Evolutionary conservation across 257 asterid species (phyloP).

Genomic region (Salvia miltiorrhiza): DNA sequence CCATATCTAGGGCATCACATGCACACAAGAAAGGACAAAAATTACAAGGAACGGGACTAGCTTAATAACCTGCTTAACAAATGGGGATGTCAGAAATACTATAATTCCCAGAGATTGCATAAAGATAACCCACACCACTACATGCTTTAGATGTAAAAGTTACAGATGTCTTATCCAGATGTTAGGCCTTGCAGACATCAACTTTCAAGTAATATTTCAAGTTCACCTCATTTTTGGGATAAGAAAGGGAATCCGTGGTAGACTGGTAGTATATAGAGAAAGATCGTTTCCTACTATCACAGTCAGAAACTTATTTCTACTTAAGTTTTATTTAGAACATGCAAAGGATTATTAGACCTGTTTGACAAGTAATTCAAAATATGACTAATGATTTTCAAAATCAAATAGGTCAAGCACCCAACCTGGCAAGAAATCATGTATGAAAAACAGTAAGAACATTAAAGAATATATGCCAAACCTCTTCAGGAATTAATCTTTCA

Average conservation of each 20-base stretch:
- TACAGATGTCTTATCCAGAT: not conserved
- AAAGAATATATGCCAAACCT: slow-evolving; percentile 45
- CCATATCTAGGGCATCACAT: slow-evolving; percentile 3
- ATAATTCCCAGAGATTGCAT: slow-evolving; percentile 6
- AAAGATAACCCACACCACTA: not conserved
- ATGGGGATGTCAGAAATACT: not conserved
- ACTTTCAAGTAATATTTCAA: not conserved
- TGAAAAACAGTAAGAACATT: not conserved
- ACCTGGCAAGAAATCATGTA: slow-evolving; percentile 7
- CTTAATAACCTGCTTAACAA: not conserved
- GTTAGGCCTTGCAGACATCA: not conserved
- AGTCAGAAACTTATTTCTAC: not conserved
- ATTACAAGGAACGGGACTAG: not conserved
- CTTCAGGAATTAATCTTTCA: slow-evolving; percentile 77
- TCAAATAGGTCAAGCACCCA: slow-evolving; percentile 5
- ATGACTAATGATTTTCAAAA: not conserved
- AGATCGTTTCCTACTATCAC: slow-evolving; percentile 11
- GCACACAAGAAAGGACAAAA: slow-evolving; percentile 6
- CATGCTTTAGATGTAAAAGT: not conserved
- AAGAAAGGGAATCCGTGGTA: not conserved
- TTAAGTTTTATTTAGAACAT: not conserved
- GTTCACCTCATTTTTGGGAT: not conserved
- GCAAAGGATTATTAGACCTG: not conserved
- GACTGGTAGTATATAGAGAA: not conserved
- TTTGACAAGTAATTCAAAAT: slow-evolving; percentile 5